Evolutionary conservation across 805 yeast genomes (phyloP), one percentile per base, ranked within the genome.

Genomic region (Candida sanyiensis): DNA sequence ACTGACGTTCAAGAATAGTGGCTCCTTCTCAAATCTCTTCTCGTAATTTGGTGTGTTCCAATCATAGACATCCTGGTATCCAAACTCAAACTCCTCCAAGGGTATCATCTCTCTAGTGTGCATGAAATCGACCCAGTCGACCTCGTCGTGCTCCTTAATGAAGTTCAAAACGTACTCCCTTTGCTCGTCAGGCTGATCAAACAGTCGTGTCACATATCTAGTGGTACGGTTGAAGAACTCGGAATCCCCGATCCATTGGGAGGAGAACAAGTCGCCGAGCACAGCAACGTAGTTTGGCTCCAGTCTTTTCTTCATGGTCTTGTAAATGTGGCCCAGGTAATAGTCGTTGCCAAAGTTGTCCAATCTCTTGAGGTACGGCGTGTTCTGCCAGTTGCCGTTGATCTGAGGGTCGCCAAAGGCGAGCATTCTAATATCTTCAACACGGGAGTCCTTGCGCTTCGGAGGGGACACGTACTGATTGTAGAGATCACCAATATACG

Each of bases 351-450:
- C 98, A 54, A 61, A 82, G 39, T 84, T 83, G 56, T 93, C 98
- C 19, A 93, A 63, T 37, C 86, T 62, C 43, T 84, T 82, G 42
- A 85, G 67, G 52, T 80, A 77, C 11, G 80, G 75, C 1, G 95
- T 82, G 19, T 68, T 64, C 7, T 72, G 74, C 83, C 86, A 79
- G 49, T 80, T 75, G 3, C 98, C 98, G 45, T 90, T 84, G 59
- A 93, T 89, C 64, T 93, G 98, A 0, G 98, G 98, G 55, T 93
- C 98, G 6, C 97, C 98, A 59, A 88, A 80, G 6, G 95, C 83
- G 47, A 89, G 59, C 61, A 93, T 61, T 45, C 75, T 76, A 37
- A 89, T 72, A 48, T 73, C 77, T 9, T 66, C 56, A 5, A 67
- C 46, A 3, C 32, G 33, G 20, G 48, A 46, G 11, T 37, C 23